A percentile compares a stretch with the other conserved stretches of the same genome.
phyloP scores from a whole-genome alignment of 139 green algal species.

The Coelastrella sp. region DNA sequence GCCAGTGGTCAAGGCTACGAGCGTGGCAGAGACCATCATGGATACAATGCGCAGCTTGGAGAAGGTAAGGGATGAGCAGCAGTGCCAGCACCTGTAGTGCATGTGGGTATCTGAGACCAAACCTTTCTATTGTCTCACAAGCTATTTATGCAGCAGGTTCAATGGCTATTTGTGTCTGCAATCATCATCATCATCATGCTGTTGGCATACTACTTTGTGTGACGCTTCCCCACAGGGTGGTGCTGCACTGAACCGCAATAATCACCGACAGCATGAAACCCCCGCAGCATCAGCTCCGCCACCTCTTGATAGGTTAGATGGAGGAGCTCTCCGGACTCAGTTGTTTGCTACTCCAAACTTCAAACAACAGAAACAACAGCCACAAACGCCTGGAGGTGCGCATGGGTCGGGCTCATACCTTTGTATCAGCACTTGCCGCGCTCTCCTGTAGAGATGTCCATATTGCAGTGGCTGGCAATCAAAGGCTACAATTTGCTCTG shows the following conservation, averaged over 20 bases:
- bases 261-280: conserved; percentile 19
- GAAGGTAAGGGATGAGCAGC: no score
- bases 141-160: no score
- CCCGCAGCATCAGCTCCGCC: not conserved
- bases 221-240: not conserved
- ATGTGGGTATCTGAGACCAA: not conserved
- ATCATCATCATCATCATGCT: not conserved
- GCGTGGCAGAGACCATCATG: conserved; percentile 31
- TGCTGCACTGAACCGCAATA: not conserved
- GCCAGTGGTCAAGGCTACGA: conserved; percentile 18
- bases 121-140: not conserved
- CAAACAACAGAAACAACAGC: conserved; percentile 5
- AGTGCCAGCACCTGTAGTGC: no score
- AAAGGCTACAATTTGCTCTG: no score
- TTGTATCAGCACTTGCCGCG: not conserved
- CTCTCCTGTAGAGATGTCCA: not conserved
- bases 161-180: no score
- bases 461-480: not conserved
- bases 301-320: conserved; percentile 20
- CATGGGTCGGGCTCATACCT: no score
- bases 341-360: conserved; percentile 32
- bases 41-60: conserved; percentile 35
- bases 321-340: not conserved
- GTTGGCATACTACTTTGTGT: not conserved
- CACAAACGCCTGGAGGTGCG: not conserved